Conservation (phyloP, 1,139 yeast genomes). For the Debaryomycetaceae sp. region DNA sequence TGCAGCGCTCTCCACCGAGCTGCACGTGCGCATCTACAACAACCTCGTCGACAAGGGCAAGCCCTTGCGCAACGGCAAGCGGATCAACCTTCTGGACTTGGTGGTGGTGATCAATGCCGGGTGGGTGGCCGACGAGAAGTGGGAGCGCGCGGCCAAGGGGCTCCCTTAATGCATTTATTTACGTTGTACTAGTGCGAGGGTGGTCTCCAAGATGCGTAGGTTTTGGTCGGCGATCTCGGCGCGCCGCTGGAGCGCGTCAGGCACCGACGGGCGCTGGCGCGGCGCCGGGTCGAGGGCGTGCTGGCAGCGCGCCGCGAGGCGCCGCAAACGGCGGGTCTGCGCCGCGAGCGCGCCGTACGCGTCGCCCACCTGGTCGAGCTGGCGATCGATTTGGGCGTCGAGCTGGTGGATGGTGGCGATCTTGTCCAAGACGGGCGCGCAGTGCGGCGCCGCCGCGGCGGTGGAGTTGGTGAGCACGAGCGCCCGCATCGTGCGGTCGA, state of each 20-base stretch:
- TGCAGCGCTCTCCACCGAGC: slow-evolving; percentile 39
- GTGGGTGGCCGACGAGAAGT: slow-evolving; percentile 62
- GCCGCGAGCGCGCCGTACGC: too few species aligned
- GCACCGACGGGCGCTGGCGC: slow-evolving; percentile 14
- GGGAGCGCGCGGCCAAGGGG: slow-evolving; percentile 57
- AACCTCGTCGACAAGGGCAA: slow-evolving; percentile 56
- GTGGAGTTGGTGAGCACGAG: slow-evolving; percentile 26
- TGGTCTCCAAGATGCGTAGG: slow-evolving; percentile 42
- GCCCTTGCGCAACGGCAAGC: slow-evolving; percentile 42
- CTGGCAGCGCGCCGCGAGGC: background rate
- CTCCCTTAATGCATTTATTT: slow-evolving; percentile 19
- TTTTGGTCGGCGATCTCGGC: slow-evolving; percentile 45
- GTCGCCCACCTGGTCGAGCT: slow-evolving; percentile 27
- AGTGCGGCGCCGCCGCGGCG: slow-evolving; percentile 12
- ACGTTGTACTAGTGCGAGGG: slow-evolving; percentile 16
- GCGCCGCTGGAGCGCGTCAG: slow-evolving; percentile 36
- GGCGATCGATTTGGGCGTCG: slow-evolving; percentile 34
- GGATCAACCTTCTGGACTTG: slow-evolving; percentile 58
- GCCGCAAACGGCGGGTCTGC: too few species aligned
- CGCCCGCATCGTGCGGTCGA: slow-evolving; percentile 21
- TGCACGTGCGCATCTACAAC: slow-evolving; percentile 53
- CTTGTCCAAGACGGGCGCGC: slow-evolving; percentile 33
- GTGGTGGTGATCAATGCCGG: slow-evolving; percentile 61
- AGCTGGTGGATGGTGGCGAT: slow-evolving; percentile 43
- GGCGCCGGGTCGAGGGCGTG: background rate